phyloP scores from a whole-genome alignment of 2,329 filamentous ascomycete genomes.

The Phialophora verrucosa region DNA sequence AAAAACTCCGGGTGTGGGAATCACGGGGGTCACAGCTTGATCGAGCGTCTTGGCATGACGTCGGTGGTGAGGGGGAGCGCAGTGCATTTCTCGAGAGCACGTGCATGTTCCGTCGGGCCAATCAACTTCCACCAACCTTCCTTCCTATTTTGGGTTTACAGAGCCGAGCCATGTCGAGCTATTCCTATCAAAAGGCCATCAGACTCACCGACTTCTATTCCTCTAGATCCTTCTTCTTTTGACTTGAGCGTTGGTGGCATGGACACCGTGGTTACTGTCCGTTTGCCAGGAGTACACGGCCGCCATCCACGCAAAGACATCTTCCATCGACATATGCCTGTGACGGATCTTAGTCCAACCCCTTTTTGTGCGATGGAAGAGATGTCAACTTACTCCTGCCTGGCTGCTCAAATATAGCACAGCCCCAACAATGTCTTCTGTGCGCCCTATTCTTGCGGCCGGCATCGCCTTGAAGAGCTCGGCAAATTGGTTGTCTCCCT shows the following conservation, averaged over 20 bases:
- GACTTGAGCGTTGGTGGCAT: neutral
- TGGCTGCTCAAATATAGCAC: constrained; percentile 52
- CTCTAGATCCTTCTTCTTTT: neutral
- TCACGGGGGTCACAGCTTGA: neutral
- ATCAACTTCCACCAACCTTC: constrained; percentile 10
- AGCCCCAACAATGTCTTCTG: constrained; percentile 52
- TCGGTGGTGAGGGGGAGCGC: neutral
- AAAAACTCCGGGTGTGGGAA: neutral
- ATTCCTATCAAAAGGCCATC: constrained; percentile 12
- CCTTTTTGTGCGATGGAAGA: neutral
- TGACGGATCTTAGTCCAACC: constrained; percentile 7
- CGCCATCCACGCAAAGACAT: constrained; percentile 51
- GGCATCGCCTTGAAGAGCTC: constrained; percentile 51
- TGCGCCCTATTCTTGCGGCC: constrained; percentile 47
- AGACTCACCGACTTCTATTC: constrained; percentile 9
- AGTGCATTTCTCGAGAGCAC: neutral
- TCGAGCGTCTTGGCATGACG: neutral
- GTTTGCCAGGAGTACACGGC: constrained; percentile 50
- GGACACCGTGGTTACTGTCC: constrained; percentile 42
- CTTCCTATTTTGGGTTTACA: constrained; percentile 11
- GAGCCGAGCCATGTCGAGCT: neutral
- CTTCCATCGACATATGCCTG: constrained; percentile 51
- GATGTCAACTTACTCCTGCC: constrained; percentile 46
- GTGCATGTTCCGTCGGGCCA: neutral
- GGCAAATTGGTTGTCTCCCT: constrained; percentile 50